Conservation (phyloP, 768 basidiomycete species). For the Panellus pusillus region DNA sequence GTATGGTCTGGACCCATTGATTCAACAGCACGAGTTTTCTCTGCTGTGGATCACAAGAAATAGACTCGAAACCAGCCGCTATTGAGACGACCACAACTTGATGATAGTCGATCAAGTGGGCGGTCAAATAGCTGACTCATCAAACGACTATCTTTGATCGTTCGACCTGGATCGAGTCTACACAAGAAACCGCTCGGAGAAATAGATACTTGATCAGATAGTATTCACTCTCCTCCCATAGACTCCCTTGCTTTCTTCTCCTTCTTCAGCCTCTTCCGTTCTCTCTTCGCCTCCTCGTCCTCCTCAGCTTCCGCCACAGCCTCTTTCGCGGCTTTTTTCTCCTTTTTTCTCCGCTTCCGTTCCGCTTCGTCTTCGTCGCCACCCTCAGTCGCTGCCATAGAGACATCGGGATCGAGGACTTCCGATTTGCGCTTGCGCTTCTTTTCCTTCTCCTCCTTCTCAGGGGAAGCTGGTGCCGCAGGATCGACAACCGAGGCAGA, state of each 20-base stretch:
- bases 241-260: conserved; percentile 61
- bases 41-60: no score
- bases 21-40: no score
- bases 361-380: conserved; percentile 50
- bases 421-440: conserved; percentile 85
- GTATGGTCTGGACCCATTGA: no score
- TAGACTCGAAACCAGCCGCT: no score
- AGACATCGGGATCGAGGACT: conserved; percentile 42
- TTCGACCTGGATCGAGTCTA: no score
- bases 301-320: conserved; percentile 45
- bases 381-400: conserved; percentile 34
- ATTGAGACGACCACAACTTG: no score
- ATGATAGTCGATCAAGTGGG: no score
- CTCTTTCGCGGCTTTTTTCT: conserved; percentile 55
- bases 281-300: conserved; percentile 61
- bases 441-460: conserved; percentile 68
- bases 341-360: conserved; percentile 61
- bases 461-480: conserved; percentile 27
- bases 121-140: no score
- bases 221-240: conserved; percentile 35
- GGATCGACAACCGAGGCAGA: conserved; percentile 23
- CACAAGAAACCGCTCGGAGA: no score
- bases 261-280: conserved; percentile 66
- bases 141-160: no score
- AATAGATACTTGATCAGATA: no score